Base-by-base conservation (phyloP, 2,329 filamentous ascomycete species). In the Pseudopithomyces maydicus region DNA sequence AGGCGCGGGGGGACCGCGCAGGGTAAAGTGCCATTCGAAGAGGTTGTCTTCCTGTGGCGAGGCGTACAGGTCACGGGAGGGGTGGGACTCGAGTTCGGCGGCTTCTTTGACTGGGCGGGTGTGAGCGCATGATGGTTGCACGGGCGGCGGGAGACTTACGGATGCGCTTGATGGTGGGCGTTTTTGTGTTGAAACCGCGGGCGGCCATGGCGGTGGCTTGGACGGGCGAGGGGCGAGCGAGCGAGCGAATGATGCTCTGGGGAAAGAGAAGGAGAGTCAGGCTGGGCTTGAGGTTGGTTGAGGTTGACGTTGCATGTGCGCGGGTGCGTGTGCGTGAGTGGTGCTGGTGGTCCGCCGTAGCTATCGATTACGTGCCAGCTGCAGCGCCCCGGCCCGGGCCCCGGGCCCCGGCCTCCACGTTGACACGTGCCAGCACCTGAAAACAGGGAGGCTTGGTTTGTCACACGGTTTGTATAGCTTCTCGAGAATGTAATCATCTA, bases 1-100 rank as follows among this genome's bases (percentile, higher is more conserved):
- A 17, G 85, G 84, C 32, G 85, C 82, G 0, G 94, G 94, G 0
- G 94, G 93, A 0, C 95, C 95, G 50, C 89, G 87, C n/a, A 99
- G 83, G 0, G 95, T 99, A 79, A 98, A 99, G 81, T 99, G 95
- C 95, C 95, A 99, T 78, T 98, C 93, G 79, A 97, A 97, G 52
- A 99, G 88, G 77, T 98, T 92, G 32, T 86, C 83, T 73, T 98
- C 94, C 60, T 94, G 86, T 0, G 95, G 95, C 3, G 88, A 83
- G 39, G 94, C 95, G 66, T 89, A 86, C 78, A 94, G 96, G 79
- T 97, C 92, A 52, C 90, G 82, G 2, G 91, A 95, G 4, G 94
- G 92, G 36, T 90, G 85, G 56, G 82, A 83, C 58, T 91, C 88
- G 54, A 99, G 86, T 75, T 98, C 95, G 57, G 90, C 84, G 56